Base-by-base conservation (phyloP, 2,329 filamentous ascomycete genomes). In the Sporothrix sp. region DNA sequence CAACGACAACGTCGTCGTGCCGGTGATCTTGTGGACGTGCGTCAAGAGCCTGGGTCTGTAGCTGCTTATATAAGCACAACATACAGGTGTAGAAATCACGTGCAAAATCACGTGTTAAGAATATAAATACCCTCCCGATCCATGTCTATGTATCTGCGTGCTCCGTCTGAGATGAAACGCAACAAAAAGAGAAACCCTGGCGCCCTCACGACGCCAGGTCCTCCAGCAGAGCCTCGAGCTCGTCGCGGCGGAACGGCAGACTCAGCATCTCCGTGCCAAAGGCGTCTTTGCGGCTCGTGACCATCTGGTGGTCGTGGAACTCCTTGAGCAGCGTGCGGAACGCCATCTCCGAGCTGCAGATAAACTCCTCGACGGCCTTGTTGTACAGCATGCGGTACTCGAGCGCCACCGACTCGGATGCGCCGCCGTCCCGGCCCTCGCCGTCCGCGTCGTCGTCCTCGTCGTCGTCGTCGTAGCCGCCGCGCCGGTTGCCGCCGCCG, bases 301-400 rank as follows among this genome's bases (percentile, higher is more conserved):
- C 85, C 81, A 98, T 97, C 62, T 96, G 88, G 70, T 98, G 93
- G 61, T 98, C 93, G 63, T 96, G 88, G 65, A 98, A 93, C 77
- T 98, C 93, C 69, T 97, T 97, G 56, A 98, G 68, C 63, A 98
- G 66, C 23, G 90, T 95, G 54, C 93, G 78, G 70, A 97, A 97
- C 55, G 87, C 89, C 78, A 97, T 89, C 69, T 97, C 93, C 54
- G 86, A 95, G 59, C 87, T 93, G 65, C 91, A 96, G 45, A 98
- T 93, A 65, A 98, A 97, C 62, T 95, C 89, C 67, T 96, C 90
- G 5, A 91, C 85, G 2, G 93, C 90, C 70, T 95, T 96, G 64
- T 95, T 89, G 63, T 97, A 98, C 57, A 98, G 67, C 59, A 88
- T 83, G 20, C 88, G 76, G 64, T 96, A 97, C 68, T 97, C 91